A percentile compares a stretch with the other conserved stretches of the same genome.
phyloP scores from a whole-genome alignment of 139 green algal genomes.

The Chlamydomonas incerta region DNA sequence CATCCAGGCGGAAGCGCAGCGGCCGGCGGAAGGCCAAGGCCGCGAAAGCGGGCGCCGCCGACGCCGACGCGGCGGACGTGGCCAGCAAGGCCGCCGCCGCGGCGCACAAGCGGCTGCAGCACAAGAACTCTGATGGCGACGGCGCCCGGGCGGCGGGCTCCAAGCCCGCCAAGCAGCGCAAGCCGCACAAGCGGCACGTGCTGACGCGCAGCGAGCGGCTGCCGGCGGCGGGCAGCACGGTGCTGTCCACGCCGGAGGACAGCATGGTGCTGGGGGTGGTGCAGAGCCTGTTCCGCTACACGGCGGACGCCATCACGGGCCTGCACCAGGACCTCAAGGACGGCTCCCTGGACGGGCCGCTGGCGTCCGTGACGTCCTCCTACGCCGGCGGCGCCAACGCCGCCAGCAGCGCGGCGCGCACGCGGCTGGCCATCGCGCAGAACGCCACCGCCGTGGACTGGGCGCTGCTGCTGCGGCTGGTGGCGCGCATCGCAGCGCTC shows the following conservation, averaged over 20 bases:
- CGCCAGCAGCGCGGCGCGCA: not conserved
- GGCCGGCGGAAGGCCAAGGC: too few relatives aligned
- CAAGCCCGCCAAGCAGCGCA: too few relatives aligned
- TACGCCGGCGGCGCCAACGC: not conserved
- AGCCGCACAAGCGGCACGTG: too few relatives aligned
- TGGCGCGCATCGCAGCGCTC: conserved; percentile 28
- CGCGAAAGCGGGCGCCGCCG: too few relatives aligned
- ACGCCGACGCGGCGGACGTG: too few relatives aligned
- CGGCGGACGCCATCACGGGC: conserved; percentile 4
- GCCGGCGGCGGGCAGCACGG: too few relatives aligned
- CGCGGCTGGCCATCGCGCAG: not conserved
- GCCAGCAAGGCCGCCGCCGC: too few relatives aligned
- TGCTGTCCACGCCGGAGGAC: not conserved
- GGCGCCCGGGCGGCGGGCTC: too few relatives aligned
- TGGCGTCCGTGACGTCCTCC: not conserved
- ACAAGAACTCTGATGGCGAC: too few relatives aligned
- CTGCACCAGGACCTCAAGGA: conserved; percentile 20
- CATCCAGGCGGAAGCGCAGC: too few relatives aligned
- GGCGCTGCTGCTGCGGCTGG: conserved; percentile 22
- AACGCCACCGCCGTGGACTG: not conserved
- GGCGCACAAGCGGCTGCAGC: too few relatives aligned
- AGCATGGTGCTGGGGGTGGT: not conserved
- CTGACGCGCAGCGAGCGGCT: too few relatives aligned
- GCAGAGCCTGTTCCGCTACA: conserved; percentile 14
- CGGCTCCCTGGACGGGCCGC: not conserved